Base-by-base conservation (phyloP, 306 rosid genomes). In the Vigna angularis region DNA sequence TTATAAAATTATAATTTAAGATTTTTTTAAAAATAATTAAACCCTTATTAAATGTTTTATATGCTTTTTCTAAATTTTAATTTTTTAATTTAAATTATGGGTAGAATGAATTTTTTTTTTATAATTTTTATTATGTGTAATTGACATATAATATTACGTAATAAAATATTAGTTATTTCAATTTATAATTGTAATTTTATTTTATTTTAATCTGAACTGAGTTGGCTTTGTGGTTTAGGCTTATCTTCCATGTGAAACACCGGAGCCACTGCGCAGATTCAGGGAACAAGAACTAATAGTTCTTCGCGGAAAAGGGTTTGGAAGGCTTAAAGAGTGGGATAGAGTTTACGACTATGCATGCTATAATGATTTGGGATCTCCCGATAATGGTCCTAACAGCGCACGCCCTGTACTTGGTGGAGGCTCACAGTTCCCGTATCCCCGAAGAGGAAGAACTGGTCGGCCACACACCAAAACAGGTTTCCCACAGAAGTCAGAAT, bases 351-450 rank as follows among this genome's bases (percentile, higher is more conserved):
- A 95, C 87, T 95, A 95, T 51, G 99, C 83, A 75, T 86, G 6
- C 82, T 95, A 95, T 87, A 93, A 95, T 59, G 99, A 95, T 67
- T 79, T 95, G 66, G 98, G 97, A 24, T 78, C 52, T 66, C 99
- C 99, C 1, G 93, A 87, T 18, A 53, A 65, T 67, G 92, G 98
- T 26, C 57, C 72, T 32, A 53, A 67, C 6, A 66, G 74, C 79
- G 93, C 76, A 6, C 96, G 99, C 36, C 91, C 91, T n/a, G 76
- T 86, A n/a, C 88, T 95, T 51, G 99, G 99, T 51, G 99, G 99
- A 18, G 98, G 97, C 42, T 77, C 94, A 1, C 13, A 67, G 9
- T 83, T 75, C 79, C 99, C 98, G 1, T 95, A 95, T 84, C 99
- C 99, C 0, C 84, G 98, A 49, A 75, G 99, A 77, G 99, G 92